phyloP scores from a whole-genome alignment of 345 rosid species.

The Firmiana major region DNA sequence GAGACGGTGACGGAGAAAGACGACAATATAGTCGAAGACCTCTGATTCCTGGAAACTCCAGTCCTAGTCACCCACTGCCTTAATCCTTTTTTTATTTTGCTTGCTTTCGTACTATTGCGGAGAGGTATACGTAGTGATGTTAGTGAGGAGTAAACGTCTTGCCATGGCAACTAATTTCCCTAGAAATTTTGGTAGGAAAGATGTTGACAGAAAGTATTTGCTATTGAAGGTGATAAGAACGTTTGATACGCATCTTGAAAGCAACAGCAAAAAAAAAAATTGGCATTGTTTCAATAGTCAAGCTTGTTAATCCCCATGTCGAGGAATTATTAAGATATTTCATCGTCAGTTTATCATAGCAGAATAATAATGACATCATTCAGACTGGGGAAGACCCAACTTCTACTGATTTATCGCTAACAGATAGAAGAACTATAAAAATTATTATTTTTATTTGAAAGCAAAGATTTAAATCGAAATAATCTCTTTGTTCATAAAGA shows the following conservation, averaged over 20 bases:
- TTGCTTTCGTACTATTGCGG: background rate
- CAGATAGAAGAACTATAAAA: too few species aligned
- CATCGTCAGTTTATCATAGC: background rate
- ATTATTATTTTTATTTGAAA: too few species aligned
- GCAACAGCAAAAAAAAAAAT: background rate
- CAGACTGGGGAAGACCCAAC: too few species aligned
- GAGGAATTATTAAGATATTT: background rate
- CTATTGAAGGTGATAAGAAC: background rate
- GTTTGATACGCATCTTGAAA: background rate
- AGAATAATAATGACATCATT: background rate
- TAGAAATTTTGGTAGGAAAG: background rate
- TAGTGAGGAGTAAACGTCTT: background rate
- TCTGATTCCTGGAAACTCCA: background rate
- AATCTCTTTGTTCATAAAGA: too few species aligned
- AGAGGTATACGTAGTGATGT: too few species aligned
- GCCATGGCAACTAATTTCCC: background rate
- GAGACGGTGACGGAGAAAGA: conserved; percentile 2
- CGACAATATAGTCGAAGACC: background rate
- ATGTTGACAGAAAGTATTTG: background rate
- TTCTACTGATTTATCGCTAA: too few species aligned
- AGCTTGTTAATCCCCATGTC: background rate
- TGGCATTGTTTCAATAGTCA: background rate
- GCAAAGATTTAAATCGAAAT: too few species aligned
- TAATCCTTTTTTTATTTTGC: too few species aligned
- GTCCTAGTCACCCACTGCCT: background rate